These are phyloP conservation scores for Neopestalotiopsis sp. DNA, from an alignment of 2,329 filamentous ascomycete species.

Conservation along the genomic window DNA sequence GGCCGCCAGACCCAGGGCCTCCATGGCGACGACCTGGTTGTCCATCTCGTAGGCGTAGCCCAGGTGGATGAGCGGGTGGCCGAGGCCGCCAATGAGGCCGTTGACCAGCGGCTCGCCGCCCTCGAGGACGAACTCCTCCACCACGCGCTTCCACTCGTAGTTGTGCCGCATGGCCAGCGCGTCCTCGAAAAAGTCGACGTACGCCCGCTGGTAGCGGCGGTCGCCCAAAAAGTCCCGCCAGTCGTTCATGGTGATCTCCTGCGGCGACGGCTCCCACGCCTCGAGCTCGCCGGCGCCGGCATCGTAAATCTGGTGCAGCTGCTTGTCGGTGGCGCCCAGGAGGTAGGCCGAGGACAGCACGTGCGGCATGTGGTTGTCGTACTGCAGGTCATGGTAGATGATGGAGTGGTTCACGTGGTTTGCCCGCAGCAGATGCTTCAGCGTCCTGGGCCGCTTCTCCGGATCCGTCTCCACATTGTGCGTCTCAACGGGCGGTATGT, in stretches of 20 bases:
- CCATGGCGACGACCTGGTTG: slow-evolving; percentile 85
- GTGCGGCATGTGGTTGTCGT: slow-evolving; percentile 85
- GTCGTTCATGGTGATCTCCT: slow-evolving; percentile 81
- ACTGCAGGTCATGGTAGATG: slow-evolving; percentile 75
- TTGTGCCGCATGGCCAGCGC: slow-evolving; percentile 73
- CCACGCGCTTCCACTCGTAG: slow-evolving; percentile 84
- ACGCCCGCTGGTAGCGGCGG: slow-evolving; percentile 84
- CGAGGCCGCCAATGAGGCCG: slow-evolving; percentile 80
- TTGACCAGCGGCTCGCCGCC: slow-evolving; percentile 81
- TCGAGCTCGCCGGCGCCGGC: slow-evolving; percentile 74
- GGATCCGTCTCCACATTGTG: slow-evolving; percentile 81
- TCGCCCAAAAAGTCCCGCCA: slow-evolving; percentile 88
- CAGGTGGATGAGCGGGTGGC: slow-evolving; percentile 91
- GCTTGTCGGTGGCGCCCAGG: slow-evolving; percentile 74
- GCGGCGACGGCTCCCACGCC: slow-evolving; percentile 82
- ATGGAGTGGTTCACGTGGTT: slow-evolving; percentile 93
- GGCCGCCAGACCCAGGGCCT: slow-evolving; percentile 76
- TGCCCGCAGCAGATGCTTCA: slow-evolving; percentile 89
- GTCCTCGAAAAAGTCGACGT: slow-evolving; percentile 95
- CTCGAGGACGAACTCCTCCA: slow-evolving; percentile 77
- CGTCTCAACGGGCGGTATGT: slow-evolving; percentile 71
- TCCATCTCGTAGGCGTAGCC: slow-evolving; percentile 92
- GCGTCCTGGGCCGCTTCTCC: slow-evolving; percentile 79
- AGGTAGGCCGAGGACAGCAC: slow-evolving; percentile 85
- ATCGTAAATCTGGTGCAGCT: slow-evolving; percentile 84